Evolutionary conservation across 345 rosid genomes (phyloP).

Genomic region (Passiflora organensis): DNA sequence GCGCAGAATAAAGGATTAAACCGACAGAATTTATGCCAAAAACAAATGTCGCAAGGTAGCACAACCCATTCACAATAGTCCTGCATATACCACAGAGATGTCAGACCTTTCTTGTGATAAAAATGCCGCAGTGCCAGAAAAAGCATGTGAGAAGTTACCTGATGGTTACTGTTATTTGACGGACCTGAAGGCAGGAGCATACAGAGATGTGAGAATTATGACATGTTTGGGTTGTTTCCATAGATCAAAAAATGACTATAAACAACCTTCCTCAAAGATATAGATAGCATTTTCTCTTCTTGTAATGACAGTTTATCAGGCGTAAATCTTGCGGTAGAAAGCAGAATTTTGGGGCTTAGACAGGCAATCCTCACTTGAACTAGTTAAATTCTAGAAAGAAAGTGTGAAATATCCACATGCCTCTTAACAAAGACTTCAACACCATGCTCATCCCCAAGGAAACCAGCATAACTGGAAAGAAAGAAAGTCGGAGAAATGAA

Average conservation of each 20-base stretch:
- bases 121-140: background rate
- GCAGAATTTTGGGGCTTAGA: no score
- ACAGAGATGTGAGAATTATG: no score
- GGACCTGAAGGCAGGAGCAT: constrained; percentile 58
- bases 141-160: constrained; percentile 39
- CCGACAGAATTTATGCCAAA: constrained; percentile 80
- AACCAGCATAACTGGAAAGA: background rate
- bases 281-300: no score
- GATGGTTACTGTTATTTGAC: constrained; percentile 77
- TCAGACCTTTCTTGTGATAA: constrained; percentile 10
- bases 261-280: no score
- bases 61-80: constrained; percentile 77
- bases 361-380: no score
- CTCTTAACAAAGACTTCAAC: no score
- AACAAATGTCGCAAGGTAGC: constrained; percentile 92
- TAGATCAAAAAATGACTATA: no score
- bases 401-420: no score
- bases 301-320: no score
- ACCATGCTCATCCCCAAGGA: no score
- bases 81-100: constrained; percentile 33
- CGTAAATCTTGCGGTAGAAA: no score
- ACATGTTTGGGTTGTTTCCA: constrained; percentile 9
- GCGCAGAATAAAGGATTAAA: constrained; percentile 68
- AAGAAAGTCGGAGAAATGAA: background rate
- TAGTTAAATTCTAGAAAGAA: no score